These are phyloP conservation scores for Solanum virginianum DNA, from an alignment of 257 asterid species.

Conservation along the genomic window DNA sequence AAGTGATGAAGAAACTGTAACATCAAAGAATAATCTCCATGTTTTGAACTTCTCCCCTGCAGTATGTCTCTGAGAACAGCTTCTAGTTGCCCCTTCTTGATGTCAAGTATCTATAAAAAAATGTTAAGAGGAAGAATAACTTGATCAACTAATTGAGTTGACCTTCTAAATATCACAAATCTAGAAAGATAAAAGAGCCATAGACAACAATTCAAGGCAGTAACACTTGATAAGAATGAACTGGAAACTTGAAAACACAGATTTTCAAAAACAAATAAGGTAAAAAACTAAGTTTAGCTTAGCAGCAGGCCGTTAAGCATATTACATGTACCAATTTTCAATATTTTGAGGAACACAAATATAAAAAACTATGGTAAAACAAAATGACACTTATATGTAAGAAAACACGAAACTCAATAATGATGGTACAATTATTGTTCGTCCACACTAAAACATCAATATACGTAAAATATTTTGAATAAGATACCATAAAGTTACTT, in stretches of 20 bases:
- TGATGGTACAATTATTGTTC: not conserved
- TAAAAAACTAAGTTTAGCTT: not conserved
- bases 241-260: not conserved
- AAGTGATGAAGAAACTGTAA: constrained; percentile 49
- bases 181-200: not conserved
- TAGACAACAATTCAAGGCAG: not conserved
- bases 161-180: not conserved
- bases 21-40: constrained; percentile 37
- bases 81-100: constrained; percentile 48
- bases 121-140: not conserved
- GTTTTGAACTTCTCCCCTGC: constrained; percentile 49
- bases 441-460: not conserved
- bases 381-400: not conserved
- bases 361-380: not conserved
- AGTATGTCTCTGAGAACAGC: not conserved
- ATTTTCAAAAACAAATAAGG: not conserved
- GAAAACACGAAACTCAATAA: not conserved
- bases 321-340: not conserved
- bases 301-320: not conserved
- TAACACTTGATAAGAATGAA: not conserved
- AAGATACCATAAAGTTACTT: constrained; percentile 11
- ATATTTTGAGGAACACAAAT: not conserved
- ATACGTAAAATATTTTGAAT: not conserved
- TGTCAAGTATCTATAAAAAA: constrained; percentile 39
- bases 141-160: not conserved